Percentiles rank a stretch among this genome's conserved stretches.
Evolutionary conservation across 371 early-diverging fungal genomes (phyloP).

Genomic region (Mucor racemosus): DNA sequence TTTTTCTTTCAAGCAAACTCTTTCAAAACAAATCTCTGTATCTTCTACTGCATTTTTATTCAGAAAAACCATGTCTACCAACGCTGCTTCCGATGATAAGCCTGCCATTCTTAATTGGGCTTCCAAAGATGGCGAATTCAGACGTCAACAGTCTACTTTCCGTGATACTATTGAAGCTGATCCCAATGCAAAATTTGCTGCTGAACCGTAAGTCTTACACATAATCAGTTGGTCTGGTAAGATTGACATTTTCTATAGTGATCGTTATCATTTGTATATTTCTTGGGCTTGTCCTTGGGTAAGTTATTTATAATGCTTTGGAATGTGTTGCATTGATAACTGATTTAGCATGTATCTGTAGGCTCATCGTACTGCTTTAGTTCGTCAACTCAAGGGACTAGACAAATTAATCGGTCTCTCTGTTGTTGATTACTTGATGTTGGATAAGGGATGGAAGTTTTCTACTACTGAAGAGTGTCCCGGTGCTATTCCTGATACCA

Average conservation of each 20-base stretch:
- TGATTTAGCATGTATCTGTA: conserved; percentile 1
- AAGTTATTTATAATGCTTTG: conserved; percentile 14
- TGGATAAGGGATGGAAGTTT: conserved; percentile 86
- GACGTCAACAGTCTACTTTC: conserved; percentile 85
- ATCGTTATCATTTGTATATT: conserved; percentile 80
- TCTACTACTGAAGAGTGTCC: conserved; percentile 70
- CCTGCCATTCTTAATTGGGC: conserved; percentile 75
- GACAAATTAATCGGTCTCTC: conserved; percentile 80
- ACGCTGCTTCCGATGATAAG: conserved; percentile 12
- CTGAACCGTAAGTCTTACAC: conserved; percentile 66
- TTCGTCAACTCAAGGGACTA: conserved; percentile 86
- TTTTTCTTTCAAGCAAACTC: neutral
- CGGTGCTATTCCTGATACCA: conserved; percentile 80
- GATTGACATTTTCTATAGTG: conserved; percentile 36
- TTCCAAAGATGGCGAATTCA: conserved; percentile 82
- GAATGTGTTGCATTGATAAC: neutral
- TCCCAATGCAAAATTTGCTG: conserved; percentile 68
- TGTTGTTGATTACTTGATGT: conserved; percentile 83
- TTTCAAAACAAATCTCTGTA: conserved; percentile 10
- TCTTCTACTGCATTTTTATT: conserved; percentile 1
- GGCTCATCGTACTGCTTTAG: conserved; percentile 89
- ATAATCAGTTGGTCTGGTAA: neutral
- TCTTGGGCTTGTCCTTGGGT: conserved; percentile 90
- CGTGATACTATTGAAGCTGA: conserved; percentile 69
- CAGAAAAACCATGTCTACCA: conserved; percentile 21